Evolutionary conservation across 495 filamentous ascomycete genomes (phyloP).

Genomic region (Aspergillus avenaceus): DNA sequence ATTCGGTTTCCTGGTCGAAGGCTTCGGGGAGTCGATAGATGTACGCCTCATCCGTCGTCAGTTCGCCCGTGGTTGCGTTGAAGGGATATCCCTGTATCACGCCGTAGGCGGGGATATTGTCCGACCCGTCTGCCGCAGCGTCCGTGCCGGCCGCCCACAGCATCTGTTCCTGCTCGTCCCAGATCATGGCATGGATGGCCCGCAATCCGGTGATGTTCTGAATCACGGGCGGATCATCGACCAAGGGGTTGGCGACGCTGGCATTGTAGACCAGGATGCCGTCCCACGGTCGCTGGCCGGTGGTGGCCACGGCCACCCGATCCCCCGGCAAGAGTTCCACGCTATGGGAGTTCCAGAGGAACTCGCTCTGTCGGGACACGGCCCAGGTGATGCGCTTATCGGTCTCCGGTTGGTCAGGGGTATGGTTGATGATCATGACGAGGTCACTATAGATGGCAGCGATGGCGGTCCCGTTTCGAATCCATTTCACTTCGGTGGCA

Average conservation of each 20-base stretch:
- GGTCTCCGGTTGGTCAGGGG: slow-evolving; percentile 18
- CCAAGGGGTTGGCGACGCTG: slow-evolving; percentile 17
- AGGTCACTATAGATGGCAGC: slow-evolving; percentile 23
- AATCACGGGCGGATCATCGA: slow-evolving; percentile 21
- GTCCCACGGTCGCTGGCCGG: slow-evolving; percentile 23
- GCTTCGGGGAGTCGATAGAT: slow-evolving; percentile 13
- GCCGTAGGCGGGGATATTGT: slow-evolving; percentile 20
- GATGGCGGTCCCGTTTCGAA: slow-evolving; percentile 17
- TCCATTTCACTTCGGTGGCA: slow-evolving; percentile 28
- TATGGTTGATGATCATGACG: slow-evolving; percentile 24
- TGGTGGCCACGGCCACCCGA: slow-evolving; percentile 23
- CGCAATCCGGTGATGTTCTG: slow-evolving; percentile 27
- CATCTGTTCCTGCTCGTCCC: slow-evolving; percentile 25
- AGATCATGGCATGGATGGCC: slow-evolving; percentile 28
- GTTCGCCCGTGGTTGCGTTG: slow-evolving; percentile 15
- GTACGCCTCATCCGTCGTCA: slow-evolving; percentile 12
- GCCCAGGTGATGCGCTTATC: slow-evolving; percentile 29
- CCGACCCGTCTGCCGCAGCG: slow-evolving; percentile 25
- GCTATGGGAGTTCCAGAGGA: slow-evolving; percentile 24
- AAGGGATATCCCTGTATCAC: slow-evolving; percentile 22
- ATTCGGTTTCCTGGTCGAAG: slow-evolving; percentile 20
- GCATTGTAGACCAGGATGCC: slow-evolving; percentile 27
- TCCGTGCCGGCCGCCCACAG: slow-evolving; percentile 27
- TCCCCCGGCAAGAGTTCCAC: slow-evolving; percentile 22
- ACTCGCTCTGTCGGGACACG: slow-evolving; percentile 18